Evolutionary conservation across 1,139 yeast genomes (phyloP), one percentile per base, ranked within the genome.

Genomic region (Pichia sorboxylosa): DNA sequence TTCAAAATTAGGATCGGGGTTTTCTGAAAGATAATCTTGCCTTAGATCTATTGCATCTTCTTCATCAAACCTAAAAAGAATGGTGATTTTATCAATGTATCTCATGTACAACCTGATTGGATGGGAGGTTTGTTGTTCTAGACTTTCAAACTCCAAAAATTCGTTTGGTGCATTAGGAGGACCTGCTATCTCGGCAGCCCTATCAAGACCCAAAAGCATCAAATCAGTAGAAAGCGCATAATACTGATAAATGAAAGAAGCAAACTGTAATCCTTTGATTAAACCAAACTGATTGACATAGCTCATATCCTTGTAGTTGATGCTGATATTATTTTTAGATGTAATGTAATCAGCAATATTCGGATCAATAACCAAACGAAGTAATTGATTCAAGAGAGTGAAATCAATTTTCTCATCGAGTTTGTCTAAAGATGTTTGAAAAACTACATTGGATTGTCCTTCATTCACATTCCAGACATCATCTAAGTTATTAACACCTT

Each of bases 291-390:
- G 87, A 54, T 90, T 90, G 13, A 82, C 76, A 53, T 85, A 94
- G 40, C 76, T 81, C 98, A 92, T 92, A 52, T 92, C 99, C 52
- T 92, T 92, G 54, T 78, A 92, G 2, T 90, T 68, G 23, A 92
- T 49, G 24, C 73, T 70, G 17, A 87, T 74, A 47, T 90, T 92
- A 56, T 84, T 85, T 52, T 87, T 87, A 1, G 97, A 79, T 1
- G 95, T 84, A 47, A 90, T 79, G 52, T 92, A 92, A 52, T 90
- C 97, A 4, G 98, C 98, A 48, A 92, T 71, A 45, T 81, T 82
- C 1, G 94, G 81, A 51, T 92, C 98, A 47, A 87, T 74, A 27
- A 90, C 67, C 37, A 92, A 63, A 33, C 95, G 63, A 33, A 92
- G 59, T 28, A 90, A 59, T 38, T 95, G 68, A 51, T 90, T 90